Evolutionary conservation across 352 stramenopile species (phyloP), one percentile per base, ranked within the genome.

Genomic region (Halophytophthora batemanensis): DNA sequence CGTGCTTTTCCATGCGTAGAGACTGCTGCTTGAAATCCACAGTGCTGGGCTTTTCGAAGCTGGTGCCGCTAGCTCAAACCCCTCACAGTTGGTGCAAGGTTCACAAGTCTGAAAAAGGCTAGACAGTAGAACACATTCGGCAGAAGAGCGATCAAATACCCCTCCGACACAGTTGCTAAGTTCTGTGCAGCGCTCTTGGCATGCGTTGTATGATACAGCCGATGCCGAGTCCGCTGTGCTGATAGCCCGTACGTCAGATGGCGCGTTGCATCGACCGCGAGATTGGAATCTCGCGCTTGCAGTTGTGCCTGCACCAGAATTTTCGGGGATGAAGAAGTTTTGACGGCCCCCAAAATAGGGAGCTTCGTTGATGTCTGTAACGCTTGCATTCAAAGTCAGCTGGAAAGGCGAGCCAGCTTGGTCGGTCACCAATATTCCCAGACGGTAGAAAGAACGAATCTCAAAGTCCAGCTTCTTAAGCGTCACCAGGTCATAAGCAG

Each of bases 291-390:
- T 53, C n/a, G 58, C 36, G 15, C 58, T 56, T 15, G 45, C 45
- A 3, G 80, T 35, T 3, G 40, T 55, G 1, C 39, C 33, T 19
- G 18, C 36, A 17, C 17, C 36, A 37, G 35, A 17, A 37, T 73
- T 68, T 45, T 76, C 67, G 23, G 70, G 55, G 17, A 74, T 74
- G 15, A 74, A 70, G n/a, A 74, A 57, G n/a, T 74, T 52, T 28
- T 75, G 66, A 1, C 53, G 40, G n/a, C 34, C 25, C 17, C 46
- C 50, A 19, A 82, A 50, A 29, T 61, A 57, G n/a, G 75, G 75
- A 12, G 53, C 13, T 19, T 86, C 75, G n/a, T 83, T 76, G 12
- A 70, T 52, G 52, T 86, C 70, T 5, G 56, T 38, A 10, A 86
- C 61, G 21, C 34, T 50, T 43, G 59, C 39, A 18, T 36, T 60